These are phyloP conservation scores for Balamuthia mandrillaris DNA, from an alignment of 208 protist genomes.

Conservation along the genomic window DNA sequence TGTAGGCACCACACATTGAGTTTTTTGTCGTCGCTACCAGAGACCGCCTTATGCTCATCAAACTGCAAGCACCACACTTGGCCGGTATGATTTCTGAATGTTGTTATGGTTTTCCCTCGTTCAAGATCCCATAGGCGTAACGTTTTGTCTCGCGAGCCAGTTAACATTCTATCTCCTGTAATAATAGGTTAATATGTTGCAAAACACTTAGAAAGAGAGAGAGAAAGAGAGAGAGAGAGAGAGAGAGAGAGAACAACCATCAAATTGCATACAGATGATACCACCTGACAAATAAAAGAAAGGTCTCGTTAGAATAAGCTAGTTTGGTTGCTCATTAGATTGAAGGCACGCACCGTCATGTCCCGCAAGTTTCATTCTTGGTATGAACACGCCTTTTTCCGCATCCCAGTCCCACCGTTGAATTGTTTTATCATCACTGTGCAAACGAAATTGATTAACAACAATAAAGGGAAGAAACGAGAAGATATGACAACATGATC, in stretches of 20 bases:
- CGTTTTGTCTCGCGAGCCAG: background rate
- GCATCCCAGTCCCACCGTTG: background rate
- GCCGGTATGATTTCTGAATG: background rate
- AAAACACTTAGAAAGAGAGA: background rate
- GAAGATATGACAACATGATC: too few relatives aligned
- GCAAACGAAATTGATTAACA: background rate
- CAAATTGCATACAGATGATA: background rate
- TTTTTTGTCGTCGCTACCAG: background rate
- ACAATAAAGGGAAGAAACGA: too few relatives aligned
- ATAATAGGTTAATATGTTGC: background rate
- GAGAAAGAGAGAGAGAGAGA: background rate
- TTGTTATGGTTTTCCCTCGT: background rate
- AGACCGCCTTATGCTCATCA: background rate
- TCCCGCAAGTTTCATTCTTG: background rate
- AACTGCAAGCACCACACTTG: background rate
- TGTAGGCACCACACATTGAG: background rate
- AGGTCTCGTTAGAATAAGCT: too few relatives aligned
- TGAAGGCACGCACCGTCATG: too few relatives aligned
- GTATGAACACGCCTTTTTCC: background rate
- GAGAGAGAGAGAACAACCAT: background rate
- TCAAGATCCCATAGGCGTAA: background rate
- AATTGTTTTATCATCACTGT: background rate
- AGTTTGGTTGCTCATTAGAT: too few relatives aligned
- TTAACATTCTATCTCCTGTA: background rate
- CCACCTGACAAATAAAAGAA: too few relatives aligned